A percentile compares a stretch with the other conserved stretches of the same genome.
Conservation (phyloP, 208 protist genomes). For the Plasmodiophora brassicae region DNA sequence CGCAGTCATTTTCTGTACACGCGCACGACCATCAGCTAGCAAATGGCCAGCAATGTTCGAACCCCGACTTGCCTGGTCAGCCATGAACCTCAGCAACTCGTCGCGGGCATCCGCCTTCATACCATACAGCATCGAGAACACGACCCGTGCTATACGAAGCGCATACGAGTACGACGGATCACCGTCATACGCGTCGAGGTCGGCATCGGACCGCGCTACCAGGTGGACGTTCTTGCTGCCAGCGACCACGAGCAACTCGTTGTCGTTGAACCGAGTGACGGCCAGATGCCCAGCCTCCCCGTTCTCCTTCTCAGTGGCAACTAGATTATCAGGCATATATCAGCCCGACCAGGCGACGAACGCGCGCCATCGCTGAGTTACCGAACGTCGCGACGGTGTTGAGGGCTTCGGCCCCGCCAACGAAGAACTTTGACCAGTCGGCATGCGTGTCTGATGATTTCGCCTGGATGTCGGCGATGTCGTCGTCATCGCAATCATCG, state of each 20-base stretch:
- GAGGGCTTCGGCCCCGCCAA: not conserved
- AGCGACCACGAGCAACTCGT: not conserved
- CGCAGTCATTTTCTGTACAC: not conserved
- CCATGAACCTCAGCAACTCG: not conserved
- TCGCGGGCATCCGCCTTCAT: not conserved
- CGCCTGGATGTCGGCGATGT: not conserved
- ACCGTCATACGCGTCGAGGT: not conserved
- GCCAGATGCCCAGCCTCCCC: not conserved
- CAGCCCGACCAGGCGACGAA: too few species aligned
- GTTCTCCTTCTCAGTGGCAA: conserved; percentile 18
- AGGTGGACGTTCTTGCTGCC: not conserved
- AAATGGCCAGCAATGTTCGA: not conserved
- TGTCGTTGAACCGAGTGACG: not conserved
- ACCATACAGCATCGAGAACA: too few species aligned
- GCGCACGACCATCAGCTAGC: not conserved
- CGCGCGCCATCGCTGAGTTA: too few species aligned
- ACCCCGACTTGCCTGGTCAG: too few species aligned
- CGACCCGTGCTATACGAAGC: too few species aligned
- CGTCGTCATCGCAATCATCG: not conserved
- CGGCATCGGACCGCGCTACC: not conserved
- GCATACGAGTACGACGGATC: not conserved
- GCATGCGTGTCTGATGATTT: not conserved
- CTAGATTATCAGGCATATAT: too few species aligned
- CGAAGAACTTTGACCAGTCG: not conserved
- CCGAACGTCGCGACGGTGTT: not conserved